These are phyloP conservation scores for Trichoderma citrinoviride DNA, from an alignment of 2,329 filamentous ascomycete genomes.

Conservation along the genomic window DNA sequence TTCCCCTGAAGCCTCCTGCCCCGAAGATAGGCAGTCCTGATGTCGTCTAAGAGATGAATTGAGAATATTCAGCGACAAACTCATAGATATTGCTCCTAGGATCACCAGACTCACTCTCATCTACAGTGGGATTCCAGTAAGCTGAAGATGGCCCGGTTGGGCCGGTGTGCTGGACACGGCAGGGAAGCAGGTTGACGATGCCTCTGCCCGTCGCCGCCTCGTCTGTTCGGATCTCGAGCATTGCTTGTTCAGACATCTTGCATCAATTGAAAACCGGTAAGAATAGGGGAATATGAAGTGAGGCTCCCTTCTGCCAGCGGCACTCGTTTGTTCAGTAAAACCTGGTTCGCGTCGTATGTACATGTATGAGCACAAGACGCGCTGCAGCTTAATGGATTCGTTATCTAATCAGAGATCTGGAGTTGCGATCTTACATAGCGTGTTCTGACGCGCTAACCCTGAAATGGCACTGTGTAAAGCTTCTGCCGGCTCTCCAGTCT, in stretches of 20 bases:
- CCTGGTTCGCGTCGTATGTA: background rate
- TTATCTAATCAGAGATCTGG: conserved; percentile 15
- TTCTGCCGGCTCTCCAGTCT: too few species aligned
- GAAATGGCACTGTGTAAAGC: too few species aligned
- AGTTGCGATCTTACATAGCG: background rate
- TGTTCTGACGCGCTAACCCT: too few species aligned
- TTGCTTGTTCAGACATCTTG: conserved; percentile 43
- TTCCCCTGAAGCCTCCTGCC: conserved; percentile 76
- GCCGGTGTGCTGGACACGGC: conserved; percentile 75
- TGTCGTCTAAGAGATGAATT: conserved; percentile 43
- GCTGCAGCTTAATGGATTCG: background rate
- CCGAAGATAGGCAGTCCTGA: conserved; percentile 65
- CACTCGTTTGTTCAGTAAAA: background rate
- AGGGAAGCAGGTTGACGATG: conserved; percentile 73
- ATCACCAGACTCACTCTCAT: conserved; percentile 25
- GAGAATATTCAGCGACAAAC: background rate
- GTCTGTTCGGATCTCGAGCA: conserved; percentile 40
- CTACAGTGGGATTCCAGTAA: conserved; percentile 67
- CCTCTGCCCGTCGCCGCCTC: conserved; percentile 35
- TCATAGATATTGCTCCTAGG: background rate
- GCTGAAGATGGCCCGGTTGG: conserved; percentile 56
- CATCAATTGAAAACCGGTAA: background rate
- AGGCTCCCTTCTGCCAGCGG: background rate
- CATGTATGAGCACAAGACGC: background rate
- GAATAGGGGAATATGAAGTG: background rate